phyloP scores from a whole-genome alignment of 306 rosid species.

The Prunus fruticosa region DNA sequence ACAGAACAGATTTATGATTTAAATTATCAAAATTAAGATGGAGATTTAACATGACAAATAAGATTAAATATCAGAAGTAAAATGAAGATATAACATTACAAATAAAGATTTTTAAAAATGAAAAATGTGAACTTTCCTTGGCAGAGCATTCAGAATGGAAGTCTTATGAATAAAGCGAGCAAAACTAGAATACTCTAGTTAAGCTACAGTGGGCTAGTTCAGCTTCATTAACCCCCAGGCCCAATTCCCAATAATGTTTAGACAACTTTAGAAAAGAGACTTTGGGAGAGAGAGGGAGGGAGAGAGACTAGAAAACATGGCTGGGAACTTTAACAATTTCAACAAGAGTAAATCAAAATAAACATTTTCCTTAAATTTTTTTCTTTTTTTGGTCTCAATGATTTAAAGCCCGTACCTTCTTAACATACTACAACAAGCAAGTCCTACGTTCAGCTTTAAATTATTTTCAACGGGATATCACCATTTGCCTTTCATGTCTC shows the following conservation, averaged over 20 bases:
- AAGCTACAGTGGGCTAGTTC: background rate
- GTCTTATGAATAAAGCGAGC: background rate
- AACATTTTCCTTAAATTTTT: background rate
- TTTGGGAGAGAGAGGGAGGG: background rate
- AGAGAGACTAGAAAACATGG: background rate
- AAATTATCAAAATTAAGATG: background rate
- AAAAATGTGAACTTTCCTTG: background rate
- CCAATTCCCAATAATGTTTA: background rate
- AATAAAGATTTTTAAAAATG: background rate
- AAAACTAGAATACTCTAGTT: background rate
- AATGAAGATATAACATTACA: background rate
- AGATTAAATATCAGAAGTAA: background rate
- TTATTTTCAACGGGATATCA: background rate
- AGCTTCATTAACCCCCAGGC: constrained; percentile 3
- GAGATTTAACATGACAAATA: background rate
- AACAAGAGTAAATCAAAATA: background rate
- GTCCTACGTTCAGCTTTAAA: too few relatives aligned
- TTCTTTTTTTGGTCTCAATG: background rate
- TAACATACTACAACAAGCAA: background rate
- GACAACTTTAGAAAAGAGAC: background rate
- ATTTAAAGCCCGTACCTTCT: background rate
- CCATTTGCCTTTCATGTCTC: background rate
- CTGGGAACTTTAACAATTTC: background rate
- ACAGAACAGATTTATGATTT: background rate
- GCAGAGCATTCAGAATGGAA: background rate